Base-by-base conservation (phyloP, 108 stramenopile species). In the Skeletonema grethae region DNA sequence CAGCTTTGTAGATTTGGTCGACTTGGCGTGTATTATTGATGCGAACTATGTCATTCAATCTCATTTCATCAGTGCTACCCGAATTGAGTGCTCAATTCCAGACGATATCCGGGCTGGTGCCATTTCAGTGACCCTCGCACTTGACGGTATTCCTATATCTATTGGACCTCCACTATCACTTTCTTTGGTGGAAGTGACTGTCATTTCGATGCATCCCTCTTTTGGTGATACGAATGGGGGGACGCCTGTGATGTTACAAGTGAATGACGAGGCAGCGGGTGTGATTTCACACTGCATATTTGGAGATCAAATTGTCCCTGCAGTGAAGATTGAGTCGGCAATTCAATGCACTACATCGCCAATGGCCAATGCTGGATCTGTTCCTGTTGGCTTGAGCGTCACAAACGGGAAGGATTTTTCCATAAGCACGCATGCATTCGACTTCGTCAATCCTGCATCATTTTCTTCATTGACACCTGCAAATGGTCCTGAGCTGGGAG, bases 21-120 rank as follows among this genome's bases (percentile, higher is more conserved):
- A 61, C 20, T 10, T 79, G 7, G 34, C 66, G 7, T 79, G 78
- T 24, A 61, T 73, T 8, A 25, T 79, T 10, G 64, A 65, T 28
- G 61, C 58, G n/a, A 5, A 73, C 20, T 48, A 50, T 25, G 11
- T 68, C 25, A 50, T 46, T 1, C 38, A 71, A 55, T 66, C 59
- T 34, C 46, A 32, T 36, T 71, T 71, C 39, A 29, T 78, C 46
- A 61, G 59, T 36, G 24, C 69, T 5, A 57, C 62, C 4, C 12
- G 8, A 34, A 78, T 78, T 56, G 57, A 67, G 56, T 78, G 77
- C 32, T 34, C 69, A 24, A 29, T 78, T n/a, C 76, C 76, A 2
- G 31, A 20, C 1, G 32, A 31, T 55, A 22, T 66, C 29, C 5
- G 8, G 25, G 36, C 56, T 31, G 70, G 63, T 11, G 46, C 11